Evolutionary conservation across 306 rosid species (phyloP).

Genomic region (Rosa rugosa): DNA sequence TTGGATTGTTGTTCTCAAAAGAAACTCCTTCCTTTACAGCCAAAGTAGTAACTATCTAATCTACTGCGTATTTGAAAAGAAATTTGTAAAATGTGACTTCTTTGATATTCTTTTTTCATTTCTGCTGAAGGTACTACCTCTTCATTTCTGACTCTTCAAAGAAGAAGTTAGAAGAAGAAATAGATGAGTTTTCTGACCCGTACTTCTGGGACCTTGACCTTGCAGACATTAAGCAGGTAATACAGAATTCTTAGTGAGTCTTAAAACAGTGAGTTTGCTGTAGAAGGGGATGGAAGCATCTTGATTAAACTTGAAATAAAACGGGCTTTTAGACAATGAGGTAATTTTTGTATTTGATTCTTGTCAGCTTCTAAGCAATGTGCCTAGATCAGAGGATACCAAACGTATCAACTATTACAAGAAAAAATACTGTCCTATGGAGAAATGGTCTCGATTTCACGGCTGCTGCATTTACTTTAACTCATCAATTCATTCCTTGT

Average conservation of each 20-base stretch:
- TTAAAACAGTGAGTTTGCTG: background rate
- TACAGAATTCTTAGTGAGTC: background rate
- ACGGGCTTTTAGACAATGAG: background rate
- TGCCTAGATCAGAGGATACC: slow-evolving; percentile 45
- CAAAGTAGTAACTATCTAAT: slow-evolving; percentile 58
- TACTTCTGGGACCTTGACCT: slow-evolving; percentile 77
- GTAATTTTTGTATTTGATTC: slow-evolving; percentile 16
- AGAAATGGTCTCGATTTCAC: slow-evolving; percentile 63
- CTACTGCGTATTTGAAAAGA: slow-evolving; percentile 10
- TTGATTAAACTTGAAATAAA: background rate
- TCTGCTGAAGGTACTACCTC: slow-evolving; percentile 63
- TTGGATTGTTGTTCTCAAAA: slow-evolving; percentile 69
- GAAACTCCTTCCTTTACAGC: slow-evolving; percentile 64
- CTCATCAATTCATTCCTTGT: slow-evolving; percentile 47
- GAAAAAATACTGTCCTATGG: slow-evolving; percentile 78
- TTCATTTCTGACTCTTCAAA: slow-evolving; percentile 65
- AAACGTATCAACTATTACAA: slow-evolving; percentile 51
- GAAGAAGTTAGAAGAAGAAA: slow-evolving; percentile 78
- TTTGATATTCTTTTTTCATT: slow-evolving; percentile 11
- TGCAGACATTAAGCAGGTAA: slow-evolving; percentile 75
- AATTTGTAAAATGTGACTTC: background rate
- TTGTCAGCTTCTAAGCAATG: slow-evolving; percentile 69
- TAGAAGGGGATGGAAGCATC: background rate
- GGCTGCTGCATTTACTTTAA: slow-evolving; percentile 71
- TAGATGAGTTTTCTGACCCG: slow-evolving; percentile 82